Evolutionary conservation across 495 filamentous ascomycete genomes (phyloP), one percentile per base, ranked within the genome.

Genomic region (Aspergillus olivimuriae): DNA sequence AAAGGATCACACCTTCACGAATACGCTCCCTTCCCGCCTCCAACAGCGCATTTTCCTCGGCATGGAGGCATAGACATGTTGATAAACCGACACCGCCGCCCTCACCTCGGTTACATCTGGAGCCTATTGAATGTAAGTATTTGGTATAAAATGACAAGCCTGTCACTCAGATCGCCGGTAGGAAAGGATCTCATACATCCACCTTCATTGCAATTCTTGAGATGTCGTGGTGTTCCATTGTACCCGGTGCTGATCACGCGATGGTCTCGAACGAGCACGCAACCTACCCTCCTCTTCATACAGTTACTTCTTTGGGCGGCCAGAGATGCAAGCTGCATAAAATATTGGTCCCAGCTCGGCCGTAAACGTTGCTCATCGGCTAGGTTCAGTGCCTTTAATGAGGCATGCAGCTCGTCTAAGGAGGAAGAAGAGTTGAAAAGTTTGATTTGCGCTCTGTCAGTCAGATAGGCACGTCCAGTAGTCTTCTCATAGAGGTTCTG

Each of bases 311-410:
- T 76, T 49, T 86, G 87, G 2, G 92, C 87, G 7, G 92, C 92
- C 35, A 97, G 80, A 12, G 87, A 91, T 7, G 91, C 89, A 4
- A 98, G 73, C 42, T 86, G 75, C 92, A 98, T 98, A 62, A 98
- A 98, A 67, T 98, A 98, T 50, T 87, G 77, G 62, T 98, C 92
- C 92, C 92, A 98, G 45, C 76, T 84, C n/a, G 92, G 92, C 1
- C 92, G 78, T 20, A 97, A 68, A 3, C 92, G 83, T 52, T 86
- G 73, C 23, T 84, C 78, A 60, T 92, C 79, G 9, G 85, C 72
- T 23, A 97, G 72, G 53, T 92, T 75, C 5, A 95, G 76, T 15
- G 69, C 62, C 35, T 74, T 65, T 7, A 98, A 75, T 4, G 84
- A 76, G 10, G 66, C 60, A 57, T 87, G 78, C 2, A 98, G 71